Conservation (phyloP, 2,329 filamentous ascomycete genomes). For the Epichloe gansuensis region DNA sequence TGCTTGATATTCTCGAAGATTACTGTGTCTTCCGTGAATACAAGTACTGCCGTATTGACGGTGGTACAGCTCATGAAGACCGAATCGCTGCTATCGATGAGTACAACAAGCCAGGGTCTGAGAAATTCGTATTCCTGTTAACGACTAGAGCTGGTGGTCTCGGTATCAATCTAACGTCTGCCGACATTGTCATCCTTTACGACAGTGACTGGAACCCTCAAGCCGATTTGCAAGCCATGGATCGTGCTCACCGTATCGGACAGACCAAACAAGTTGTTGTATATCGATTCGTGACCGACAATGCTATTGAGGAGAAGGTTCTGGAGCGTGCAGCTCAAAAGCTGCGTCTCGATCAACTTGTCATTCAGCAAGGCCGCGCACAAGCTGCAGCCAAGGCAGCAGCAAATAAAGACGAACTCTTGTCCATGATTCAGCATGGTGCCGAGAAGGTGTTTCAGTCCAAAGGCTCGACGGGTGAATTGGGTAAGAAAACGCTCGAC, state of each 20-base stretch:
- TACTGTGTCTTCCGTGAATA: conserved; percentile 94
- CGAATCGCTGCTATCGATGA: conserved; percentile 96
- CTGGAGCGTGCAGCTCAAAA: conserved; percentile 94
- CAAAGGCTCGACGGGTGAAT: conserved; percentile 50
- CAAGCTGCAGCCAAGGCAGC: conserved; percentile 84
- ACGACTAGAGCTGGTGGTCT: conserved; percentile 92
- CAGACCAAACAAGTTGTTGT: conserved; percentile 97
- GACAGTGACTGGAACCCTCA: conserved; percentile 99
- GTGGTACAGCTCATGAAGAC: conserved; percentile 92
- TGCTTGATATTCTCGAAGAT: conserved; percentile 92
- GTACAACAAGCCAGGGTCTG: conserved; percentile 90
- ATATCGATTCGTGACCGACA: conserved; percentile 94
- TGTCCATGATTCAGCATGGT: conserved; percentile 98
- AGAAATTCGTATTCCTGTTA: conserved; percentile 92
- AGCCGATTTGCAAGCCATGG: conserved; percentile 97
- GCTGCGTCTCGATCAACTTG: conserved; percentile 86
- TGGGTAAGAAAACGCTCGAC: conserved; percentile 52
- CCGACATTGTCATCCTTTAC: conserved; percentile 91
- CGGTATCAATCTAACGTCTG: conserved; percentile 90
- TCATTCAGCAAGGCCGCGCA: conserved; percentile 93
- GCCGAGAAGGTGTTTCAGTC: conserved; percentile 86
- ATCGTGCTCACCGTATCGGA: conserved; percentile 93
- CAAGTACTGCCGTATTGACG: conserved; percentile 95
- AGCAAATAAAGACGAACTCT: conserved; percentile 87
- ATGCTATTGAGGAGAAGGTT: conserved; percentile 97